Evolutionary conservation across 2,329 filamentous ascomycete genomes (phyloP).

Genomic region (Clonostachys sp.): DNA sequence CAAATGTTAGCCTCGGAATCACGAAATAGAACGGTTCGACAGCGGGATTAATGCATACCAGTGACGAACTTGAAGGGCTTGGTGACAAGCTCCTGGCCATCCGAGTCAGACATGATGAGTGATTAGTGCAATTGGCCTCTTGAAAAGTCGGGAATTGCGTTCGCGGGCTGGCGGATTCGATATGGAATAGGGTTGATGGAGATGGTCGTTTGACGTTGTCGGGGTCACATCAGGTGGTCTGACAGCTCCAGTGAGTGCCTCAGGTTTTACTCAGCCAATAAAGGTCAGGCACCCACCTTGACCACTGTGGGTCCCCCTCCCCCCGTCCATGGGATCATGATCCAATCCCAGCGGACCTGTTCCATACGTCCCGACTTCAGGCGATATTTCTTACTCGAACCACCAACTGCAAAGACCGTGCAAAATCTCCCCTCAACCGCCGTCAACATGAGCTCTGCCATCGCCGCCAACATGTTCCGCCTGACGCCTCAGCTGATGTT

Average conservation of each 20-base stretch:
- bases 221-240: conserved; percentile 34
- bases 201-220: not conserved
- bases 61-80: conserved; percentile 99
- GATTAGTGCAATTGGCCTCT: conserved; percentile 12
- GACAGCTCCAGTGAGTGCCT: conserved; percentile 24
- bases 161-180: not conserved
- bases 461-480: conserved; percentile 62
- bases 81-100: conserved; percentile 71
- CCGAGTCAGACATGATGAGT: conserved; percentile 83
- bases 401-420: not conserved
- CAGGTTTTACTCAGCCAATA: conserved; percentile 27
- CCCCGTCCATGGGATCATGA: not conserved
- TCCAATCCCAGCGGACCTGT: not conserved
- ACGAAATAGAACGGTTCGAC: conserved; percentile 15
- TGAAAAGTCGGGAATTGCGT: not conserved
- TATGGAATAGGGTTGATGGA: not conserved
- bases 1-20: conserved; percentile 34
- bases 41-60: conserved; percentile 60
- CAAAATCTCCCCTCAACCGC: not conserved
- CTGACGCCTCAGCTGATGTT: conserved; percentile 64
- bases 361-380: not conserved
- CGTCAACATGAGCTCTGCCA: conserved; percentile 61
- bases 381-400: not conserved
- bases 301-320: not conserved
- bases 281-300: conserved; percentile 21